phyloP scores from a whole-genome alignment of 148 eudicot species.

The Drosera capensis region DNA sequence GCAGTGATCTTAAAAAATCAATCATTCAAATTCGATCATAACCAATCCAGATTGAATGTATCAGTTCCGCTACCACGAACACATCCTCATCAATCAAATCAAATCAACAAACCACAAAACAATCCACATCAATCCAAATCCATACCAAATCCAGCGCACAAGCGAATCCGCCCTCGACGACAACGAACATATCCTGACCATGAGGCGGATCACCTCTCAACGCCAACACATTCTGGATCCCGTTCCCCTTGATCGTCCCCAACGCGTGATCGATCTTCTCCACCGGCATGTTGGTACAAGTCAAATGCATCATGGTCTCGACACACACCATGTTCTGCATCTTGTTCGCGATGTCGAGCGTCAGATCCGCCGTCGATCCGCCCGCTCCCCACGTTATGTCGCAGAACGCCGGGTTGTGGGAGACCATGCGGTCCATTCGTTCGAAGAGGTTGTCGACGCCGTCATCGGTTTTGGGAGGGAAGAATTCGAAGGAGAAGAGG shows the following conservation, averaged over 20 bases:
- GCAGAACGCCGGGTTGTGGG: conserved; percentile 67
- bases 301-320: conserved; percentile 93
- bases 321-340: conserved; percentile 95
- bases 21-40: no score
- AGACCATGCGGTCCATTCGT: conserved; percentile 84
- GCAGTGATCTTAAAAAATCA: no score
- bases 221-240: conserved; percentile 87
- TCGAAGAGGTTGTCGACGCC: conserved; percentile 93
- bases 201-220: conserved; percentile 96
- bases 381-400: conserved; percentile 99
- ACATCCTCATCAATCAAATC: no score
- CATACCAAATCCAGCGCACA: conserved; percentile 72
- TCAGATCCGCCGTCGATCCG: conserved; percentile 89
- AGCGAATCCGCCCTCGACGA: conserved; percentile 78
- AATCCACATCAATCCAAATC: conserved; percentile 2
- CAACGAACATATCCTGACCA: conserved; percentile 89
- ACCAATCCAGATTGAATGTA: background rate
- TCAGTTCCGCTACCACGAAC: background rate
- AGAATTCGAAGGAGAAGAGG: conserved; percentile 87
- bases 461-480: conserved; percentile 89
- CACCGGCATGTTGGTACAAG: conserved; percentile 94
- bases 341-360: conserved; percentile 67
- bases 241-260: conserved; percentile 39
- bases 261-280: conserved; percentile 87
- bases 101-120: conserved; percentile 1